Evolutionary conservation across 192 early-diverging fungal species (phyloP).

Genomic region (Coemansia sp.): DNA sequence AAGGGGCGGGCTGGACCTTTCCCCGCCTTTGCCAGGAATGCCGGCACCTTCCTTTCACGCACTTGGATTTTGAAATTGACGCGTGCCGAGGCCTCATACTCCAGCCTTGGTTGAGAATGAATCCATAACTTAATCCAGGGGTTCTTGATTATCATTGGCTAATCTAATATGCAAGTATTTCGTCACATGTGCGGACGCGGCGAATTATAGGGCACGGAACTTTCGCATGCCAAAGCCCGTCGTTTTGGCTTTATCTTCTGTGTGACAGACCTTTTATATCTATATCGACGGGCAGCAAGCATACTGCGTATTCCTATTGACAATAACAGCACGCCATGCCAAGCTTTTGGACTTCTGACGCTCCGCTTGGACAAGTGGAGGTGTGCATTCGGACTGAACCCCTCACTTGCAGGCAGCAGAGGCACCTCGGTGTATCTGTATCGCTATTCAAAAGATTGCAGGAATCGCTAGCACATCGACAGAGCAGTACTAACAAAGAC

Average conservation of each 20-base stretch:
- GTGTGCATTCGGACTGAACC: slow-evolving; percentile 25
- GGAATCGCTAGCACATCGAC: slow-evolving; percentile 20
- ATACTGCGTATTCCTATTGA: background rate
- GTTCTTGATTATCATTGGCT: background rate
- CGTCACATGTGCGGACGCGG: background rate
- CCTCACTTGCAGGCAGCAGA: background rate
- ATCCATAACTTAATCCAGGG: background rate
- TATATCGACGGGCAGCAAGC: background rate
- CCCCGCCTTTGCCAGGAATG: slow-evolving; percentile 3
- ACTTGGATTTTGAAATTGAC: too few species aligned
- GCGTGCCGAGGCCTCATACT: too few species aligned
- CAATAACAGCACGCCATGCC: slow-evolving; percentile 22
- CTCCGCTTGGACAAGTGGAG: slow-evolving; percentile 31
- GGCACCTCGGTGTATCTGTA: slow-evolving; percentile 16
- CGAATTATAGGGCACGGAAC: background rate
- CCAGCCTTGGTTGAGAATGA: too few species aligned
- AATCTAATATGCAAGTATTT: background rate
- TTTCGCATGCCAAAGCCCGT: background rate
- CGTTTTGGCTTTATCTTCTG: background rate
- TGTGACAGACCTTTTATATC: background rate
- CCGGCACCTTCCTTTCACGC: background rate
- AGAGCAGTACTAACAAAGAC: background rate
- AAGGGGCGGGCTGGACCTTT: background rate
- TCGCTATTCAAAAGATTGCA: slow-evolving; percentile 13
- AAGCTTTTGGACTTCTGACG: slow-evolving; percentile 50